Percentiles rank a stretch among this genome's conserved stretches.
These are phyloP conservation scores for Carex cristatella DNA, from an alignment of 176 grass and related monocot species.

Conservation along the genomic window DNA sequence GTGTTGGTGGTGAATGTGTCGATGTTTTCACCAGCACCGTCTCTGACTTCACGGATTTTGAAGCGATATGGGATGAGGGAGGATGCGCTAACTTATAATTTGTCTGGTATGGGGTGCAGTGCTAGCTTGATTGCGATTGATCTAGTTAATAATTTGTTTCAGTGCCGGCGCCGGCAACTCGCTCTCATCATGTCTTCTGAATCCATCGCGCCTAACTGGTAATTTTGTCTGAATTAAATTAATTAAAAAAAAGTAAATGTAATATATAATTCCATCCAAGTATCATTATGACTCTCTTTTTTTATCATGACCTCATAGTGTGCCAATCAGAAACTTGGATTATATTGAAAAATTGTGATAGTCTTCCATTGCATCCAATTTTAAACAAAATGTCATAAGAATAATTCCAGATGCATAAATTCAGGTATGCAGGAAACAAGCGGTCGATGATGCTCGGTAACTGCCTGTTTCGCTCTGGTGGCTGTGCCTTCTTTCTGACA, in stretches of 20 bases:
- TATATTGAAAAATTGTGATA: neutral
- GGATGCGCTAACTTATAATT: conserved; percentile 69
- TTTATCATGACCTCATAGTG: neutral
- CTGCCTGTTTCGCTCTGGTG: conserved; percentile 94
- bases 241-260: too few relatives aligned
- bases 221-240: neutral
- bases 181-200: conserved; percentile 80
- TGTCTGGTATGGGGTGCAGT: conserved; percentile 93
- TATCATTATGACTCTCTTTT: neutral
- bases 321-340: neutral
- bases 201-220: conserved; percentile 89
- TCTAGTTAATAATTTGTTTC: conserved; percentile 67
- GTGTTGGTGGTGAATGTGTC: conserved; percentile 82
- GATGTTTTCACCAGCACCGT: conserved; percentile 92
- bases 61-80: conserved; percentile 51
- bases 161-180: conserved; percentile 30
- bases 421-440: conserved; percentile 60
- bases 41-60: conserved; percentile 57
- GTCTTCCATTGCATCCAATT: neutral
- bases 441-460: conserved; percentile 85
- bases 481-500: conserved; percentile 84
- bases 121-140: conserved; percentile 76
- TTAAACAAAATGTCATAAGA: neutral
- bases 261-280: too few relatives aligned
- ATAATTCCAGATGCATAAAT: conserved; percentile 15